Evolutionary conservation across 257 asterid genomes (phyloP).

Genomic region (Mentha longifolia): DNA sequence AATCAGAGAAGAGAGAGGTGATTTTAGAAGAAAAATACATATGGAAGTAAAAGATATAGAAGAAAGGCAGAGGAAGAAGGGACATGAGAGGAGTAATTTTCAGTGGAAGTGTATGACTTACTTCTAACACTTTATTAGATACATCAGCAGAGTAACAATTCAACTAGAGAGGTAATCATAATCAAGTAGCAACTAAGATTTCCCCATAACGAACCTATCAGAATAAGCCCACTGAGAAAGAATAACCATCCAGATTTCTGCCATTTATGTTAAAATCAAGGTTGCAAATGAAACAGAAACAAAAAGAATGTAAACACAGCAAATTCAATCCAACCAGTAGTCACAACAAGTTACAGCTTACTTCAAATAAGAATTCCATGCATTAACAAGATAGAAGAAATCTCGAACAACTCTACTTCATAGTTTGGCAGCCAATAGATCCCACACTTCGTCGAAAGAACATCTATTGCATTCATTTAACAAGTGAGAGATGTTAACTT

Average conservation of each 20-base stretch:
- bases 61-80: slow-evolving; percentile 5
- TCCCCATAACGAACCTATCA: background rate
- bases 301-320: background rate
- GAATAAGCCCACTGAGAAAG: background rate
- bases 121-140: background rate
- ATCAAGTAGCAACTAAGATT: slow-evolving; percentile 1
- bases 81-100: background rate
- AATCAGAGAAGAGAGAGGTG: background rate
- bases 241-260: background rate
- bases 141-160: slow-evolving; percentile 2
- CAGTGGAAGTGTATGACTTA: background rate
- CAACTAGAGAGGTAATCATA: background rate
- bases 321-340: background rate
- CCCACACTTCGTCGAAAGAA: background rate
- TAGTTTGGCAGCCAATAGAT: slow-evolving; percentile 12
- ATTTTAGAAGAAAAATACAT: background rate
- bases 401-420: slow-evolving; percentile 17
- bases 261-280: background rate
- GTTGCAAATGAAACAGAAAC: slow-evolving; percentile 4
- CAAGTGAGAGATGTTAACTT: slow-evolving; percentile 40
- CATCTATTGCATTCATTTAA: slow-evolving; percentile 15
- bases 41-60: background rate
- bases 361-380: background rate
- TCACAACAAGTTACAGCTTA: slow-evolving; percentile 4
- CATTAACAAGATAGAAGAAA: slow-evolving; percentile 18